Evolutionary conservation across 176 grass and related monocot species (phyloP).

Genomic region (Oryza longistaminata): DNA sequence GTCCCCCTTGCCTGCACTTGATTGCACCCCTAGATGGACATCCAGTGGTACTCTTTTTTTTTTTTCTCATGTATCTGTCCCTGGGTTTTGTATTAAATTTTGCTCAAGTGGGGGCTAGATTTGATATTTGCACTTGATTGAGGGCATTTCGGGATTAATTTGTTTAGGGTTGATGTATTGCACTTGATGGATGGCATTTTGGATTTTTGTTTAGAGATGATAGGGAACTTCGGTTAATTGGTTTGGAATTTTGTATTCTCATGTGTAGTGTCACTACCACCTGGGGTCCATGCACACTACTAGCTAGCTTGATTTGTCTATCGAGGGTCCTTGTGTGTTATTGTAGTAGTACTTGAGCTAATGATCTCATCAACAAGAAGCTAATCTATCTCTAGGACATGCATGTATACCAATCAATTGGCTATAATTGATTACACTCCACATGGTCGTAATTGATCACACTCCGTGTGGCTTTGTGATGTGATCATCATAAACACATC

Average conservation of each 20-base stretch:
- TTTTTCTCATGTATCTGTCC: conserved; percentile 18
- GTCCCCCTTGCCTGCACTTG: conserved; percentile 36
- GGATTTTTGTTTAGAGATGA: too few species aligned
- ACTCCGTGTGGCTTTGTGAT: not conserved
- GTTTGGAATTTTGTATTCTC: not conserved
- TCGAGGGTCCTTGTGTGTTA: not conserved
- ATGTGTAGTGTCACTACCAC: not conserved
- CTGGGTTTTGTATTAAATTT: conserved; percentile 15
- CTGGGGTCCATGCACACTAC: not conserved
- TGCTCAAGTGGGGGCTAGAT: not conserved
- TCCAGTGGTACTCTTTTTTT: not conserved
- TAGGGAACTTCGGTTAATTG: not conserved
- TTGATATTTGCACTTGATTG: conserved; percentile 24
- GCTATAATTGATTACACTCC: not conserved
- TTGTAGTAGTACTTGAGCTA: not conserved
- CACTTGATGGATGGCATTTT: conserved; percentile 10
- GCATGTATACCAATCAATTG: not conserved
- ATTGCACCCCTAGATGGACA: conserved; percentile 37
- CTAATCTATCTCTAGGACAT: not conserved
- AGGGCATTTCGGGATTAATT: not conserved
- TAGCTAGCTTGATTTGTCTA: not conserved
- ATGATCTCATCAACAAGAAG: not conserved
- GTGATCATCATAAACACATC: not conserved
- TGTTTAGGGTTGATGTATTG: not conserved
- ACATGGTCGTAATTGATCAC: not conserved